Conservation (phyloP, 768 basidiomycete species). For the Lentinula aciculospora region DNA sequence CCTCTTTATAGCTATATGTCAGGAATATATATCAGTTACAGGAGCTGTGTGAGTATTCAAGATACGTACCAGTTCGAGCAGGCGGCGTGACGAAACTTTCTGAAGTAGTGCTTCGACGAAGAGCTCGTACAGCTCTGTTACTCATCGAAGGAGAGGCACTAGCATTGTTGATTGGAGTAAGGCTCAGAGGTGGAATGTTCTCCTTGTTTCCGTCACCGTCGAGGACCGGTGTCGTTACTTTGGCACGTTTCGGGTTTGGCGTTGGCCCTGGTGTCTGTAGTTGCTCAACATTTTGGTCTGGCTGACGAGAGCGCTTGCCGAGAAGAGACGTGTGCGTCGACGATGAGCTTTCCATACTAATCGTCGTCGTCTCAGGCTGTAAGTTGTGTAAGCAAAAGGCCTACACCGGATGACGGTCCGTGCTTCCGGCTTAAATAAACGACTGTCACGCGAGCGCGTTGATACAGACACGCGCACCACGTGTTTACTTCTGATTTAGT, state of each 20-base stretch:
- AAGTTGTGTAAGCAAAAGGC: not conserved
- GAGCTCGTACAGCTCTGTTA: slow-evolving; percentile 31
- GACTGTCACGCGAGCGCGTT: not conserved
- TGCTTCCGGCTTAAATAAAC: not conserved
- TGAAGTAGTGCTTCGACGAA: slow-evolving; percentile 28
- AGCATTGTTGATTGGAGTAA: slow-evolving; percentile 26
- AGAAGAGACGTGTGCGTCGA: slow-evolving; percentile 42
- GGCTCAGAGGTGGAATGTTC: slow-evolving; percentile 62
- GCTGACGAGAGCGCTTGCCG: slow-evolving; percentile 43
- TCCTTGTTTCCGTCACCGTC: slow-evolving; percentile 73
- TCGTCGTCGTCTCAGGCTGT: not conserved
- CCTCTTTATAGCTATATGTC: slow-evolving; percentile 33
- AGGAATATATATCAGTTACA: not conserved
- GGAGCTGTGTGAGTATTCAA: not conserved
- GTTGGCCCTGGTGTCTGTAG: slow-evolving; percentile 58
- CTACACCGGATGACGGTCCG: not conserved
- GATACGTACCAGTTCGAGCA: slow-evolving; percentile 36
- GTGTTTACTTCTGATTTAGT: not conserved
- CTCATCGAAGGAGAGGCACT: slow-evolving; percentile 23
- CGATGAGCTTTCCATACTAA: slow-evolving; percentile 34
- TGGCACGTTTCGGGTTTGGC: slow-evolving; percentile 61
- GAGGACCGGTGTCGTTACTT: slow-evolving; percentile 28
- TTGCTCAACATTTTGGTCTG: slow-evolving; percentile 22
- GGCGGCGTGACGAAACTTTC: slow-evolving; percentile 28
- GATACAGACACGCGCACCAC: not conserved